A percentile compares a stretch with the other conserved stretches of the same genome.
These are phyloP conservation scores for Adansonia grandidieri DNA, from an alignment of 441 rosid genomes.

Conservation along the genomic window DNA sequence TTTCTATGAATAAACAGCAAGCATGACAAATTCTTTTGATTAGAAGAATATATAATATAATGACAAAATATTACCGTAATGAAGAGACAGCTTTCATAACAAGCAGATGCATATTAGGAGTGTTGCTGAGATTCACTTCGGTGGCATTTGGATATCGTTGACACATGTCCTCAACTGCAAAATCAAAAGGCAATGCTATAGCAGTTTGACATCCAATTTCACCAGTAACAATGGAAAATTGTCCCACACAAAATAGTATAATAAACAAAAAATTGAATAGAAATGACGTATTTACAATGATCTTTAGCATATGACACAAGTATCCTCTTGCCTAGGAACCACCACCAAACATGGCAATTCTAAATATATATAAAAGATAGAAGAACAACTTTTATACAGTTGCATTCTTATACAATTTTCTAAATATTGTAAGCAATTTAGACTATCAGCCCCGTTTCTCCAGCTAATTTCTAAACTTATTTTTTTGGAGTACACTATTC, in stretches of 20 bases:
- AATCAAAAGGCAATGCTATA: constrained; percentile 16
- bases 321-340: background rate
- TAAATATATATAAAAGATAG: background rate
- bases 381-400: background rate
- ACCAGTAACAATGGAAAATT: background rate
- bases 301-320: background rate
- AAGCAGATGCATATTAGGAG: constrained; percentile 63
- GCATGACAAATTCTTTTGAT: constrained; percentile 14
- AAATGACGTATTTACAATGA: background rate
- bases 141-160: constrained; percentile 87
- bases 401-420: background rate
- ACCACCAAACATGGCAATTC: background rate
- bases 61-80: constrained; percentile 54
- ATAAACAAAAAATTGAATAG: background rate
- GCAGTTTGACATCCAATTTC: background rate
- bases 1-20: constrained; percentile 27
- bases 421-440: background rate
- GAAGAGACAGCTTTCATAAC: constrained; percentile 79
- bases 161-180: constrained; percentile 94
- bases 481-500: background rate
- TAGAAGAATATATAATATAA: constrained; percentile 20
- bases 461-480: background rate
- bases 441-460: background rate
- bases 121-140: constrained; percentile 76
- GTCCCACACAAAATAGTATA: background rate